A percentile compares a stretch with the other conserved stretches of the same genome.
Evolutionary conservation across 139 green algal species (phyloP).

Genomic region (Chlamydomonas asymmetrica): DNA sequence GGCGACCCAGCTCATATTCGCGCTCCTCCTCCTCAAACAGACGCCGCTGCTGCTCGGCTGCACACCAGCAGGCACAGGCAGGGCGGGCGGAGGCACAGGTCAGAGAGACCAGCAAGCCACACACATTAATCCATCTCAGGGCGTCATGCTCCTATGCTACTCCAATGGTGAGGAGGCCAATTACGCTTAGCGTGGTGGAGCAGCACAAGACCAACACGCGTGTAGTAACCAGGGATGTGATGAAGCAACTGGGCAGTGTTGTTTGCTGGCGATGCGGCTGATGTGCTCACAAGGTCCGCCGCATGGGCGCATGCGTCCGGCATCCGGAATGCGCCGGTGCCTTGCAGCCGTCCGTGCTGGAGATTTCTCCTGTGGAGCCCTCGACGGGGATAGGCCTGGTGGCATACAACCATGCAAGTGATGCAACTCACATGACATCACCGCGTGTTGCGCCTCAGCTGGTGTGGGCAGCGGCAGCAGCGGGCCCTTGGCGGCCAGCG

Average conservation of each 20-base stretch:
- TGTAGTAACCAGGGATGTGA: neutral
- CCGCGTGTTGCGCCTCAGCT: neutral
- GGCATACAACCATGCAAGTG: too few relatives aligned
- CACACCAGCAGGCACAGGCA: neutral
- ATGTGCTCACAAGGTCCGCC: neutral
- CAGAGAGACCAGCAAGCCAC: neutral
- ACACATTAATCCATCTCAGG: too few relatives aligned
- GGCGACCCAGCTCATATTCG: neutral
- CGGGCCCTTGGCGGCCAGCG: neutral
- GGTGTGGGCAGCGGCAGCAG: neutral
- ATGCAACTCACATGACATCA: constrained; percentile 5
- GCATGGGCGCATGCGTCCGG: neutral
- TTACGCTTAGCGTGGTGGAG: neutral
- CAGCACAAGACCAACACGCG: neutral
- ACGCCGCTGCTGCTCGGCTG: constrained; percentile 20
- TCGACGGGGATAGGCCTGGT: too few relatives aligned
- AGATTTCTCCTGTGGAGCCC: neutral
- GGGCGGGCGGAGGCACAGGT: neutral
- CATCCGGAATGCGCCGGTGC: neutral
- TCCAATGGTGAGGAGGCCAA: too few relatives aligned
- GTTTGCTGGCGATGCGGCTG: neutral
- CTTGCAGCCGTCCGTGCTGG: neutral
- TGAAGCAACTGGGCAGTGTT: neutral
- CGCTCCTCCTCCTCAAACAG: constrained; percentile 5
- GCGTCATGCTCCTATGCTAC: too few relatives aligned